Conservation (phyloP, 805 yeast genomes). For the Saccharomycopsis synnaedendra region DNA sequence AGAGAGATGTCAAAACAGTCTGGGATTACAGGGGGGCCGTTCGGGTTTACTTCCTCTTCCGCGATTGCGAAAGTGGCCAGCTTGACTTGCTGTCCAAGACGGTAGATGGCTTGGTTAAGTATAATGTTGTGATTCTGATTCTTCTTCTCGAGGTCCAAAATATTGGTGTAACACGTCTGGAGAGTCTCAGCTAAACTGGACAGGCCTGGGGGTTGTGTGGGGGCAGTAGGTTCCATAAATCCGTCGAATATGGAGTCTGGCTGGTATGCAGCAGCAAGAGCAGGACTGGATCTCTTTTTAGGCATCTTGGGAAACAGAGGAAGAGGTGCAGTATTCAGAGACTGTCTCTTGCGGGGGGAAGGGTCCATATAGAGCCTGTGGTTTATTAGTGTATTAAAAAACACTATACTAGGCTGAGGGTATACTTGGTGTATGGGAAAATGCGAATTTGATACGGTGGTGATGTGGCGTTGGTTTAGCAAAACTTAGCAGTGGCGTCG, state of each 20-base stretch:
- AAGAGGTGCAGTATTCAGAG: too few relatives aligned
- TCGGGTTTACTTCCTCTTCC: background rate
- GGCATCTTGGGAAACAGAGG: background rate
- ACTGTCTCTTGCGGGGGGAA: too few relatives aligned
- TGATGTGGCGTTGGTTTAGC: too few relatives aligned
- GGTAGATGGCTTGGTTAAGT: constrained; percentile 11
- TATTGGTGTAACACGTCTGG: constrained; percentile 14
- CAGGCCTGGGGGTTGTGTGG: background rate
- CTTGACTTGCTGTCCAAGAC: constrained; percentile 11
- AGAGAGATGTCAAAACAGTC: background rate
- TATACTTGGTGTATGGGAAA: too few relatives aligned
- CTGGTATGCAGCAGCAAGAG: background rate
- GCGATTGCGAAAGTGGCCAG: background rate
- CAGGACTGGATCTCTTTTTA: background rate
- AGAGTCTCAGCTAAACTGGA: constrained; percentile 14
- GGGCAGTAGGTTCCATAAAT: too few relatives aligned
- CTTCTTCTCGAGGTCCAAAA: constrained; percentile 15
- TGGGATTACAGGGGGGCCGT: background rate
- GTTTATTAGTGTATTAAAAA: too few relatives aligned
- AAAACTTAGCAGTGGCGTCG: too few relatives aligned
- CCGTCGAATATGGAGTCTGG: too few relatives aligned
- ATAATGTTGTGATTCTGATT: constrained; percentile 15
- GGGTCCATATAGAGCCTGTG: too few relatives aligned
- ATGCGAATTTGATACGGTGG: too few relatives aligned
- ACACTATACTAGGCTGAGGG: too few relatives aligned